Conservation (phyloP, 2,329 filamentous ascomycete species). For the Monosporascus cannonballus region DNA sequence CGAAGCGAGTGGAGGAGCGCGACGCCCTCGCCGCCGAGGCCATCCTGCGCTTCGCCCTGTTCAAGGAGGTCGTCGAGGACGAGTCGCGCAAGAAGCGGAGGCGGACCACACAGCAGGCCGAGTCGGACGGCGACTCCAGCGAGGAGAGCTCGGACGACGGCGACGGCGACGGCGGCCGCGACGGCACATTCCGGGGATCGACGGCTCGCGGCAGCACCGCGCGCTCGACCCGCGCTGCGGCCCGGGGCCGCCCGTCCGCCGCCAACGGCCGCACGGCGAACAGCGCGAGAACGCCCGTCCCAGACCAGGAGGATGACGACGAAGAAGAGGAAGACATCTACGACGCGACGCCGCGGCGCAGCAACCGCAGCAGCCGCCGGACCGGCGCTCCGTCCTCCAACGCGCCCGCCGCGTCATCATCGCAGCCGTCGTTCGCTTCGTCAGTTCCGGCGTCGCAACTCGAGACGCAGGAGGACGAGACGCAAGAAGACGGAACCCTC, state of each 20-base stretch:
- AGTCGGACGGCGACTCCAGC: conserved; percentile 48
- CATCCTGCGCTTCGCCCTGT: conserved; percentile 89
- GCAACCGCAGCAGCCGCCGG: conserved; percentile 25
- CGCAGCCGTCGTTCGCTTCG: conserved; percentile 65
- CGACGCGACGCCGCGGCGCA: conserved; percentile 36
- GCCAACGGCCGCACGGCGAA: conserved; percentile 22
- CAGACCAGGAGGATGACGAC: conserved; percentile 37
- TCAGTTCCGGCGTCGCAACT: conserved; percentile 72
- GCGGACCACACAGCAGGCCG: conserved; percentile 57
- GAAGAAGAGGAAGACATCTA: conserved; percentile 46
- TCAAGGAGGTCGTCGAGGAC: conserved; percentile 84
- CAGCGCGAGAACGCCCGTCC: conserved; percentile 21
- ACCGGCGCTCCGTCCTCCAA: conserved; percentile 27
- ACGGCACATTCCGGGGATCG: conserved; percentile 19
- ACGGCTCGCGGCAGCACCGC: conserved; percentile 34
- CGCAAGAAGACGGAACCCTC: conserved; percentile 33
- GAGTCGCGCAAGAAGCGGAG: conserved; percentile 80
- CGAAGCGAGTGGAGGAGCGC: conserved; percentile 79
- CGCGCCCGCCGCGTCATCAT: conserved; percentile 25
- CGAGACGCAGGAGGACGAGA: conserved; percentile 36
- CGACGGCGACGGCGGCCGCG: conserved; percentile 48
- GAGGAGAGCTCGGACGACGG: conserved; percentile 57
- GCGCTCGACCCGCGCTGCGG: conserved; percentile 24
- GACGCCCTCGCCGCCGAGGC: conserved; percentile 84
- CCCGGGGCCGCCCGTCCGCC: conserved; percentile 17